Evolutionary conservation across 1,284 basidiomycete genomes (phyloP).

Genomic region (Rhodotorula sp.): DNA sequence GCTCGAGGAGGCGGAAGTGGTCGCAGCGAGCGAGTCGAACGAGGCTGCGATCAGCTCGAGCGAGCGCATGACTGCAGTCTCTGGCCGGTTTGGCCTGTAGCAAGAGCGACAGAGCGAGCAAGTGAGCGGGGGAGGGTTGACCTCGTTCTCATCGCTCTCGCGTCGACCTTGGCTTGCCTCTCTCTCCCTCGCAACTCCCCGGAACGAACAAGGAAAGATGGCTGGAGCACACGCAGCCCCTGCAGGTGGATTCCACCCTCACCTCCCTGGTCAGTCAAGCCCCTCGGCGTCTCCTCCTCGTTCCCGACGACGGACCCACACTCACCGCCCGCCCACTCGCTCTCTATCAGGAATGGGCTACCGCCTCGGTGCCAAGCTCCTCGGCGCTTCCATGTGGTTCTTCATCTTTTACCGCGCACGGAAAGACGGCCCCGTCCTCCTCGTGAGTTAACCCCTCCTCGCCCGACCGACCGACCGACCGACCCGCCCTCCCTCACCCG

Average conservation of each 20-base stretch:
- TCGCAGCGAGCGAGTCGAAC: conserved; percentile 13
- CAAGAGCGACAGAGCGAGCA: background rate
- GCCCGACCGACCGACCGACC: background rate
- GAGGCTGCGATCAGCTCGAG: conserved; percentile 27
- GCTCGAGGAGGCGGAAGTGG: conserved; percentile 3
- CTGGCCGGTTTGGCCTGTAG: background rate
- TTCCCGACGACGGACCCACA: background rate
- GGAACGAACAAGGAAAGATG: conserved; percentile 9
- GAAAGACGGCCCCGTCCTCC: conserved; percentile 55
- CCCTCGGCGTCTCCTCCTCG: background rate
- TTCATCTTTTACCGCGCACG: conserved; percentile 77
- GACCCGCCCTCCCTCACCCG: background rate
- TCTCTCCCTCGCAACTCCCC: background rate
- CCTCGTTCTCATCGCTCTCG: background rate
- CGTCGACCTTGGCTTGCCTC: no score
- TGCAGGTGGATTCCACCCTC: conserved; percentile 40
- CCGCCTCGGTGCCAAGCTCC: conserved; percentile 72
- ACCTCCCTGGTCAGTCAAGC: conserved; percentile 28
- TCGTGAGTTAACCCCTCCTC: conserved; percentile 48
- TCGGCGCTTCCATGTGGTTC: conserved; percentile 95
- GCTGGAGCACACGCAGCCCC: conserved; percentile 31
- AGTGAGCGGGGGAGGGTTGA: background rate
- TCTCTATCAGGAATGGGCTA: conserved; percentile 62
- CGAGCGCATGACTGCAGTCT: conserved; percentile 24
- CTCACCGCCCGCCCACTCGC: background rate